These are phyloP conservation scores for Poa pratensis DNA, from an alignment of 176 grass and related monocot species.

Conservation along the genomic window DNA sequence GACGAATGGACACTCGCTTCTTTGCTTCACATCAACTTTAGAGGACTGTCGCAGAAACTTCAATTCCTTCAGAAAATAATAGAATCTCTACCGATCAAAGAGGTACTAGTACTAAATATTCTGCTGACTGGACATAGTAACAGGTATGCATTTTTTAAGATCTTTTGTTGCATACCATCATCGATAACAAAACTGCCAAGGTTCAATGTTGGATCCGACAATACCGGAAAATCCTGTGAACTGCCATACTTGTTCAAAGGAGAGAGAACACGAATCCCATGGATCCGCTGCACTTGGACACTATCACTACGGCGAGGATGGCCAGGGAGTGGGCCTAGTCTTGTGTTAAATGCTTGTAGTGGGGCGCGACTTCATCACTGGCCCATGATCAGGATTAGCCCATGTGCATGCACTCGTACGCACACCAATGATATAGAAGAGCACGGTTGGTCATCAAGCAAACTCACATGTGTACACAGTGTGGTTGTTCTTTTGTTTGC, in stretches of 20 bases:
- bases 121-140: neutral
- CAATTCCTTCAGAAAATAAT: neutral
- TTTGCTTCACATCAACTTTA: neutral
- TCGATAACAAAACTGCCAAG: slow-evolving; percentile 15
- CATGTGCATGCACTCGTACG: slow-evolving; percentile 32
- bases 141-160: neutral
- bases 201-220: neutral
- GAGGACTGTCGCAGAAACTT: neutral
- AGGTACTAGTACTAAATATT: neutral
- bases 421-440: neutral
- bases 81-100: neutral
- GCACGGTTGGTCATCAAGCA: neutral
- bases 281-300: slow-evolving; percentile 33
- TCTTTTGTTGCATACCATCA: neutral
- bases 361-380: neutral
- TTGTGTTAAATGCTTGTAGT: slow-evolving; percentile 28
- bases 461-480: slow-evolving; percentile 45
- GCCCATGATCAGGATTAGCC: slow-evolving; percentile 42
- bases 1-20: neutral
- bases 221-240: slow-evolving; percentile 40
- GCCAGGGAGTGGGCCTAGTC: slow-evolving; percentile 21
- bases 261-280: slow-evolving; percentile 22
- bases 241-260: neutral
- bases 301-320: slow-evolving; percentile 1
- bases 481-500: slow-evolving; percentile 34